These are phyloP conservation scores for Debaryomyces maramus DNA, from an alignment of 805 yeast genomes.

Conservation along the genomic window DNA sequence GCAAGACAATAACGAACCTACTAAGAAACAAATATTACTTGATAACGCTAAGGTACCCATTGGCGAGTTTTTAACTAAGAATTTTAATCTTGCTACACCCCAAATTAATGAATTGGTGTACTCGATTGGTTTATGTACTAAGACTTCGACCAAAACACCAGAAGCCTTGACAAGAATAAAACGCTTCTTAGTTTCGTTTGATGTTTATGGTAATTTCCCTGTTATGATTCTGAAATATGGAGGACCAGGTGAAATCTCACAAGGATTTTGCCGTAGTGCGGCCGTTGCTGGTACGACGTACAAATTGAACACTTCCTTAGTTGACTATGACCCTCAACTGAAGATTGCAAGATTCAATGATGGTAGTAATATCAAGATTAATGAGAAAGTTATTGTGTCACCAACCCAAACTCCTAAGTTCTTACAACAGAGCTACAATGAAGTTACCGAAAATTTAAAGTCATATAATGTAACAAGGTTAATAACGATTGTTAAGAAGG, in stretches of 20 bases:
- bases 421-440: constrained; percentile 40
- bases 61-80: constrained; percentile 54
- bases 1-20: constrained; percentile 57
- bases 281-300: constrained; percentile 98
- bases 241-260: constrained; percentile 93
- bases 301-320: constrained; percentile 69
- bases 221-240: constrained; percentile 90
- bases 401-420: constrained; percentile 61
- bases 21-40: constrained; percentile 55
- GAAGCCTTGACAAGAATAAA: constrained; percentile 79
- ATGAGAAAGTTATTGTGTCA: constrained; percentile 76
- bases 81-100: constrained; percentile 68
- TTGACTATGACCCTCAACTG: constrained; percentile 61
- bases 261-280: constrained; percentile 95
- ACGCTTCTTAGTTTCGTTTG: constrained; percentile 80
- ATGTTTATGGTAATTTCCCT: constrained; percentile 93
- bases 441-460: constrained; percentile 43
- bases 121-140: constrained; percentile 78
- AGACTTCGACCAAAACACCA: constrained; percentile 60
- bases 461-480: constrained; percentile 65
- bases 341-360: constrained; percentile 74
- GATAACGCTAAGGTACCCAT: constrained; percentile 59
- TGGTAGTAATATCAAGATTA: constrained; percentile 70
- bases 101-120: constrained; percentile 83
- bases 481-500: constrained; percentile 79